Base-by-base conservation (phyloP, 805 yeast species). In the Danielia reshetovae region DNA sequence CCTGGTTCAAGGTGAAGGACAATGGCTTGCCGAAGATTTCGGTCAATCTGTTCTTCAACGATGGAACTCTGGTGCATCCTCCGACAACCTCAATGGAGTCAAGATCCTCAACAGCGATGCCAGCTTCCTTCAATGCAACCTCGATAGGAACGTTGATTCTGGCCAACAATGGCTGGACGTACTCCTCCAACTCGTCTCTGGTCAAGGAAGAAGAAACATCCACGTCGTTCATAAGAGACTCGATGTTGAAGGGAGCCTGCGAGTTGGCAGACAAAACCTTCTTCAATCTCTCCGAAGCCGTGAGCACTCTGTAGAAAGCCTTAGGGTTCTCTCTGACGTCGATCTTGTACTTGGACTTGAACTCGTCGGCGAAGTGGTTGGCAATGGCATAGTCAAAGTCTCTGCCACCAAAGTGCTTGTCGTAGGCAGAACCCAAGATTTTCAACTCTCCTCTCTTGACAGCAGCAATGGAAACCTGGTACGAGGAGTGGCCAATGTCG, bases 331-430 rank as follows among this genome's bases (percentile, higher is more conserved):
- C 79, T 59, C 78, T 74, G 54, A 93, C 83, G 57, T 93, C 95
- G 57, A 93, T 87, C 77, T 90, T 88, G 78, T 85, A 88, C 71
- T 93, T 93, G 38, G 70, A 70, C 67, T 81, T 79, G 75, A 93
- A 88, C 65, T 88, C 95, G 51, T 84, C 83, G 54, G 96, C 96
- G 57, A 93, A 88, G 68, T 87, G 93, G 66, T 87, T 80, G 50
- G 97, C 89, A 54, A 93, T 85, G 44, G 96, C 96, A 55, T 72
- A 74, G 70, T 93, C 98, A 45, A 93, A 81, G 63, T 88, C 87
- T 71, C 99, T 83, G 67, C 99, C 98, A 76, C 99, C 99, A 55
- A 93, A 93, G 71, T 86, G 86, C 70, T 86, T 86, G 72, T 89
- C 95, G 60, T 78, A 84, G 53, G 95, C 95, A 44, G 95, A 77